Percentiles rank a stretch among this genome's conserved stretches.
Evolutionary conservation across 208 protist genomes (phyloP).

Genomic region (Leishmania tropica): DNA sequence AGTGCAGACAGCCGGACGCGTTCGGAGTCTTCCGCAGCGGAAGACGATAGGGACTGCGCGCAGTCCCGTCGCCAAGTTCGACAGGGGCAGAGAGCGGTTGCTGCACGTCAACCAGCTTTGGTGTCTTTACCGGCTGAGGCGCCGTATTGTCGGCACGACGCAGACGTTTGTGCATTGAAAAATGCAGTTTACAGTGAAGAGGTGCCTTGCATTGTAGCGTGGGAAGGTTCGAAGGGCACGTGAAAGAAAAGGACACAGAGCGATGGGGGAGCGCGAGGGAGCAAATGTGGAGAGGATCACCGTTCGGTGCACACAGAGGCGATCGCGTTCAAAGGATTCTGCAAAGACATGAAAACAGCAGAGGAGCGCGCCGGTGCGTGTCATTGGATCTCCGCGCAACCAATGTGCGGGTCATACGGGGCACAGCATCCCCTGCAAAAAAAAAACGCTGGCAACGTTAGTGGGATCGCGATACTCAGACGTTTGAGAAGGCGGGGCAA

Average conservation of each 20-base stretch:
- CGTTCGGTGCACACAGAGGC: not conserved
- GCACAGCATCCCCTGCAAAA: not conserved
- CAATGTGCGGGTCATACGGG: not conserved
- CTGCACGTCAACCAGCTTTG: not conserved
- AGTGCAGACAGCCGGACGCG: constrained; percentile 56
- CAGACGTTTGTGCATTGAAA: constrained; percentile 54
- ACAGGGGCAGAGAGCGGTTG: not conserved
- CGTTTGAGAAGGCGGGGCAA: not conserved
- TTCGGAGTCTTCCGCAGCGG: constrained; percentile 55
- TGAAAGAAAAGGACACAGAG: constrained; percentile 2
- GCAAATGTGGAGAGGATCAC: not conserved
- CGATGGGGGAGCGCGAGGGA: not conserved
- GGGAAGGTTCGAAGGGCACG: not conserved
- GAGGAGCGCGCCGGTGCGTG: not conserved
- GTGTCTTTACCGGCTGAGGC: constrained; percentile 7
- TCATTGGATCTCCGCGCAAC: not conserved
- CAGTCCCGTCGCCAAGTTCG: constrained; percentile 35
- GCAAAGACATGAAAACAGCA: not conserved
- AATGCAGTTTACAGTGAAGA: constrained; percentile 7
- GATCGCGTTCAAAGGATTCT: not conserved
- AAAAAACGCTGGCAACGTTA: not conserved
- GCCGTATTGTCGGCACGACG: constrained; percentile 17
- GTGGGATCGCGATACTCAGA: not conserved
- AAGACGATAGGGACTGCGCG: constrained; percentile 52
- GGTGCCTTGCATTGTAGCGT: not conserved